Base-by-base conservation (phyloP, 108 stramenopile genomes). In the Skeletonema costatum region DNA sequence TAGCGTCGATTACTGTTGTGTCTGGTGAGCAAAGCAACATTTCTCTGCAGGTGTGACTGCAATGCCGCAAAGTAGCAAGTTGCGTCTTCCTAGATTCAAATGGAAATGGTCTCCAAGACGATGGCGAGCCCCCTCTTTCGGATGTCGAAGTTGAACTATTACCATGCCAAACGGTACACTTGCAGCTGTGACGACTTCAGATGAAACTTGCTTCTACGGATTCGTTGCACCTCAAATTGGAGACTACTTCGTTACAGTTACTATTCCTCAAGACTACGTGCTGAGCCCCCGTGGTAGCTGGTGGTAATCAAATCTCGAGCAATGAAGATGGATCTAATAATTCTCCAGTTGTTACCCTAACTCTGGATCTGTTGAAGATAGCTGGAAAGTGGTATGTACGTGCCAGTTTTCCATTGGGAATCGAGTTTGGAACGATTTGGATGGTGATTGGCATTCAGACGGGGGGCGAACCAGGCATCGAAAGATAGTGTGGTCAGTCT, bases 271-370 rank as follows among this genome's bases (percentile, higher is more conserved):
- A 31, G 76, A 50, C 33, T 62, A 38, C 11, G 68, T 14, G 36
- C 75, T 82, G 41, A 75, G 73, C 70, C 81, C 81, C 81, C 4
- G 74, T 82, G 59, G 66, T 66, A 12, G 59, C 33, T 3, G 74
- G 74, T 17, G 74, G 74, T 25, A 75, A 75, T 51, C 74, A 75
- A 60, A 44, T 75, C 16, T 58, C 65, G 3, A 39, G 56, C 35
- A 58, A 39, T 11, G 58, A 59, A n/a, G 32, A 75, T 67, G 58
- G 38, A 13, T 44, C 41, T 32, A 36, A 25, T 17, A 67, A 31
- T 36, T 75, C 74, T 25, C 74, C 74, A 33, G 14, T 41, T 9
- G 59, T 59, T 2, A 60, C 30, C 8, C 58, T 75, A 32, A 42
- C 48, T 21, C 21, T 5, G 74, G 74, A 25, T 41, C 7, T n/a